Percentiles rank a stretch among this genome's conserved stretches.
phyloP scores from a whole-genome alignment of 2,329 filamentous ascomycete genomes.

The Clonostachys rosea region DNA sequence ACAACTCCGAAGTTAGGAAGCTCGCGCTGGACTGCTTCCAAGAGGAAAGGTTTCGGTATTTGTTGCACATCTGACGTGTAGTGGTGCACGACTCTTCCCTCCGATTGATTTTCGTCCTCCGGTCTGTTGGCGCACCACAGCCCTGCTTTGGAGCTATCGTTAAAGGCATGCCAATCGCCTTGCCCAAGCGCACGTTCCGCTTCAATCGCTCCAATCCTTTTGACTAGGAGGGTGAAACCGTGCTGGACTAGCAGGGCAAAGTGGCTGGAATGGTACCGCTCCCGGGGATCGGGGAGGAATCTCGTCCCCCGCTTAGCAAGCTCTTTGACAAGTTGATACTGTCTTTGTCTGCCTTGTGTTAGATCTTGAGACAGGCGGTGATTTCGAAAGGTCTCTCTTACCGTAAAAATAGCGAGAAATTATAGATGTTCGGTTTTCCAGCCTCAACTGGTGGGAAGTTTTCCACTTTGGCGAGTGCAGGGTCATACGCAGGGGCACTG shows the following conservation, averaged over 20 bases:
- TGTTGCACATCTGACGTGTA: too few species aligned
- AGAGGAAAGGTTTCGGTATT: too few species aligned
- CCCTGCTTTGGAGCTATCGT: neutral
- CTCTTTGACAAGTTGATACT: neutral
- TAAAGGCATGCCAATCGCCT: neutral
- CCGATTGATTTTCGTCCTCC: neutral
- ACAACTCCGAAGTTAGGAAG: too few species aligned
- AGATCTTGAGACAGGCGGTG: neutral
- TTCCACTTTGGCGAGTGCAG: neutral
- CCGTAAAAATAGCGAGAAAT: neutral
- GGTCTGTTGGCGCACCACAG: neutral
- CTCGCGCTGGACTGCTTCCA: too few species aligned
- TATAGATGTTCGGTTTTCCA: neutral
- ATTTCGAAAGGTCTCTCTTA: neutral
- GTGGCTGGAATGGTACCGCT: neutral
- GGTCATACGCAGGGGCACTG: neutral
- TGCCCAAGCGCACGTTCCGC: neutral
- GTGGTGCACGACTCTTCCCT: neutral
- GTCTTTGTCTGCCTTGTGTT: neutral
- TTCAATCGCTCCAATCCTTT: neutral
- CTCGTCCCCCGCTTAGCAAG: neutral
- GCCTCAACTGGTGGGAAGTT: neutral
- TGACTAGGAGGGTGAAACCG: neutral
- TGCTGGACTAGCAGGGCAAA: neutral
- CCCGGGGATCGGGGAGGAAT: neutral